Conservation (phyloP, 129 eudicot genomes). For the Glebionis coronaria region DNA sequence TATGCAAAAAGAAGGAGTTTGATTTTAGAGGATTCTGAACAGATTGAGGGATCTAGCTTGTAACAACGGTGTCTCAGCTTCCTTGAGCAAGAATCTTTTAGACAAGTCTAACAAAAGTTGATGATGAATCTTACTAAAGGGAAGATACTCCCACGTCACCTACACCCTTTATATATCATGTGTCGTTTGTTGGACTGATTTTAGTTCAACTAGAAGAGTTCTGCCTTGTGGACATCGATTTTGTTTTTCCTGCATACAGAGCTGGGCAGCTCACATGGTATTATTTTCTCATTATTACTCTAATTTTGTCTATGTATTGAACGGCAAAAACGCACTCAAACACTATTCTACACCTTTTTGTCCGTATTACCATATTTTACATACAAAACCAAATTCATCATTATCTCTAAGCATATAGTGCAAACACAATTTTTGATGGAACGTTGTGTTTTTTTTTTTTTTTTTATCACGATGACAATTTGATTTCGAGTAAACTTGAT, state of each 20-base stretch:
- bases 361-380: not conserved
- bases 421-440: not conserved
- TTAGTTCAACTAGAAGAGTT: slow-evolving; percentile 82
- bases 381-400: not conserved
- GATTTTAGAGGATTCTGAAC: too few relatives aligned
- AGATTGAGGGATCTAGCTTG: too few relatives aligned
- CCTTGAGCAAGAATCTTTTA: too few relatives aligned
- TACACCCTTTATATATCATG: slow-evolving; percentile 58
- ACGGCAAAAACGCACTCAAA: too few relatives aligned
- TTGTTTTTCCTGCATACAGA: too few relatives aligned
- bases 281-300: slow-evolving; percentile 14
- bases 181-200: slow-evolving; percentile 88
- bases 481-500: not conserved
- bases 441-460: too few relatives aligned
- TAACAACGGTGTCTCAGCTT: not conserved
- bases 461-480: not conserved
- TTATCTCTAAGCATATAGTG: not conserved
- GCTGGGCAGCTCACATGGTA: slow-evolving; percentile 93
- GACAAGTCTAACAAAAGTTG: not conserved
- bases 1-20: slow-evolving; percentile 16
- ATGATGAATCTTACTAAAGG: slow-evolving; percentile 19
- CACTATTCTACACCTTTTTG: too few relatives aligned
- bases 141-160: slow-evolving; percentile 29
- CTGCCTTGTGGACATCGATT: too few relatives aligned
- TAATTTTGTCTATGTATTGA: not conserved